A percentile compares a stretch with the other conserved stretches of the same genome.
Evolutionary conservation across 2,329 filamentous ascomycete genomes (phyloP).

Genomic region (Aphanocladium album): DNA sequence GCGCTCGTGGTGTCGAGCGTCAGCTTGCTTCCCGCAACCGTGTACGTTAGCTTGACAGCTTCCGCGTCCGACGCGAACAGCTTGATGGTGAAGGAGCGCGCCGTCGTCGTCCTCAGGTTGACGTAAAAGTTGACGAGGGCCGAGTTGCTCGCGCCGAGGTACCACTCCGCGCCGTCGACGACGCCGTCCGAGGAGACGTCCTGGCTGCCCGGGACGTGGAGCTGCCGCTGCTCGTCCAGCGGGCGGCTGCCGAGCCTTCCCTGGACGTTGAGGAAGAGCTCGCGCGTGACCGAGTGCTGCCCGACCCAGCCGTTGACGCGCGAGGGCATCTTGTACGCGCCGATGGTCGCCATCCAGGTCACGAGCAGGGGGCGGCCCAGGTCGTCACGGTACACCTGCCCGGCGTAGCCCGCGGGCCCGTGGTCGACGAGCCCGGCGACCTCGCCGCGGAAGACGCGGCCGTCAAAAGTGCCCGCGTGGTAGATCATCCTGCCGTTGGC

Average conservation of each 20-base stretch:
- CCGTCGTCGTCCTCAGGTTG: conserved; percentile 20
- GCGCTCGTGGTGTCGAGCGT: conserved; percentile 26
- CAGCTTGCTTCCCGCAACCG: conserved; percentile 18
- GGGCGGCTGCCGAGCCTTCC: conserved; percentile 23
- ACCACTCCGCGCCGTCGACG: too few relatives aligned
- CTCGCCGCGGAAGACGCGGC: conserved; percentile 20
- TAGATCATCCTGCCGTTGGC: conserved; percentile 19
- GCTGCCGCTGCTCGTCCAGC: conserved; percentile 20
- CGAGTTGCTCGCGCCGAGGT: too few relatives aligned
- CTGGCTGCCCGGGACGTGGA: conserved; percentile 15
- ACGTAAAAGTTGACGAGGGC: neutral
- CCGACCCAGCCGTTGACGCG: conserved; percentile 26
- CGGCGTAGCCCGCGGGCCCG: conserved; percentile 24
- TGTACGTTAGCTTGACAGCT: conserved; percentile 20
- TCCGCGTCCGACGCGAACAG: conserved; percentile 23
- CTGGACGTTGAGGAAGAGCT: conserved; percentile 25
- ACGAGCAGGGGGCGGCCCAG: conserved; percentile 23
- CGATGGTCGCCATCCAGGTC: conserved; percentile 24
- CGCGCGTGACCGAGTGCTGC: conserved; percentile 24
- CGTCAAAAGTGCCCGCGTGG: conserved; percentile 22
- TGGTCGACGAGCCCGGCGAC: conserved; percentile 22
- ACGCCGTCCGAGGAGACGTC: too few relatives aligned
- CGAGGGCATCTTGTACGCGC: conserved; percentile 22
- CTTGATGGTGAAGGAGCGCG: conserved; percentile 21
- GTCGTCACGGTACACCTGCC: conserved; percentile 28